Conservation (phyloP, 176 grass and related monocot species). For the Hsuehochloa calcarea region DNA sequence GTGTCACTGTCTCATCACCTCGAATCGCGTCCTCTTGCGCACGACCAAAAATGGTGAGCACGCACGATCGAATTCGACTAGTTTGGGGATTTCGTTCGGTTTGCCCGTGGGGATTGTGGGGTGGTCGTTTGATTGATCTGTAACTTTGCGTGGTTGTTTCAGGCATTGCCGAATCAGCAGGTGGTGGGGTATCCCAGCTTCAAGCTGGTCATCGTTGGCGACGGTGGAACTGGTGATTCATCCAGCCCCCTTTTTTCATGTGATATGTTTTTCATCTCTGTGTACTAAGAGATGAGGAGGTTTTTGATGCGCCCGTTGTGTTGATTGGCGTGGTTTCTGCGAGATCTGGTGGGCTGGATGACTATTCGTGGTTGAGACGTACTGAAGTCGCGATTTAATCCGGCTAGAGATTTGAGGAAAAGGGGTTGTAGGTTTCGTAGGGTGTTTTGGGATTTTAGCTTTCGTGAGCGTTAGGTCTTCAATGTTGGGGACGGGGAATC, state of each 20-base stretch:
- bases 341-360: neutral
- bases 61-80: neutral
- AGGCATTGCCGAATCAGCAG: slow-evolving; percentile 79
- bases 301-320: neutral
- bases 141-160: neutral
- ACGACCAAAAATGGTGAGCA: slow-evolving; percentile 25
- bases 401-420: too few species aligned
- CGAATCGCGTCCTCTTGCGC: neutral
- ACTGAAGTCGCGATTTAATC: neutral
- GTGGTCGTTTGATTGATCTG: slow-evolving; percentile 11
- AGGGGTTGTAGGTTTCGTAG: neutral
- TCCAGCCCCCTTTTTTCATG: neutral
- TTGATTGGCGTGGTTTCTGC: neutral
- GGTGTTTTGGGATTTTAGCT: neutral
- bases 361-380: neutral
- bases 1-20: neutral
- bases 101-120: neutral
- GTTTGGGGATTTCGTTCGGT: neutral
- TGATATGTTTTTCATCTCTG: neutral
- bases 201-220: slow-evolving; percentile 76
- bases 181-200: slow-evolving; percentile 64
- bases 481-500: neutral
- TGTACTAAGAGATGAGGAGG: neutral
- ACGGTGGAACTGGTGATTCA: slow-evolving; percentile 68
- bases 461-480: neutral